Evolutionary conservation across 2,329 filamentous ascomycete species (phyloP).

Genomic region (Ascochyta fabae): DNA sequence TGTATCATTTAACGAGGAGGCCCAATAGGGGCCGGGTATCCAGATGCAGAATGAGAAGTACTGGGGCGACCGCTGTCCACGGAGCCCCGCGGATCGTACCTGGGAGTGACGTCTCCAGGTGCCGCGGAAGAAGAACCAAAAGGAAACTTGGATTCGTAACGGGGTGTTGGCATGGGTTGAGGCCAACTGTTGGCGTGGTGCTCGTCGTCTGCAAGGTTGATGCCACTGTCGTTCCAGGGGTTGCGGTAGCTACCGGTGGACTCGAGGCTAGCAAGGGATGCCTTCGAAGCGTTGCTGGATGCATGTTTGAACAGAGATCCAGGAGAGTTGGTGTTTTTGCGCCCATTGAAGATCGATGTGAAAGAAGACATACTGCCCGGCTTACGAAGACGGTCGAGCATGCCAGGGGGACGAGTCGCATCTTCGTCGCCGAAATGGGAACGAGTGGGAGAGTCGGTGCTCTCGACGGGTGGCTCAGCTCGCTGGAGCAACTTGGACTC

Average conservation of each 20-base stretch:
- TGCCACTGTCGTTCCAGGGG: slow-evolving; percentile 97
- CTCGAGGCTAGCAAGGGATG: slow-evolving; percentile 93
- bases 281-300: slow-evolving; percentile 92
- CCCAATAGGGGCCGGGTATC: slow-evolving; percentile 92
- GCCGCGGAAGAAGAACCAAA: slow-evolving; percentile 60
- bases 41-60: slow-evolving; percentile 95
- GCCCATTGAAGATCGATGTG: slow-evolving; percentile 91
- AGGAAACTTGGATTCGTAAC: slow-evolving; percentile 67
- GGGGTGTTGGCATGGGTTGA: slow-evolving; percentile 43
- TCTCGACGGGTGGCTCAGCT: slow-evolving; percentile 75
- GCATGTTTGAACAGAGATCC: slow-evolving; percentile 83
- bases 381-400: slow-evolving; percentile 93
- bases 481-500: slow-evolving; percentile 96
- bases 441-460: slow-evolving; percentile 88
- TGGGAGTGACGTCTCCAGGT: slow-evolving; percentile 81
- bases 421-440: slow-evolving; percentile 85
- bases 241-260: slow-evolving; percentile 95
- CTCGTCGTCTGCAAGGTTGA: slow-evolving; percentile 88
- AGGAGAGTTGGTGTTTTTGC: slow-evolving; percentile 85
- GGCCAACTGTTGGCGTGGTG: slow-evolving; percentile 53
- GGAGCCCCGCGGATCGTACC: slow-evolving; percentile 82
- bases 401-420: slow-evolving; percentile 60
- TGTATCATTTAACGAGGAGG: slow-evolving; percentile 77
- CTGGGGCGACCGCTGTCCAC: slow-evolving; percentile 91
- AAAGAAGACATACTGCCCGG: slow-evolving; percentile 93